Evolutionary conservation across 257 asterid species (phyloP), one percentile per base, ranked within the genome.

Genomic region (Capsicum chinense): DNA sequence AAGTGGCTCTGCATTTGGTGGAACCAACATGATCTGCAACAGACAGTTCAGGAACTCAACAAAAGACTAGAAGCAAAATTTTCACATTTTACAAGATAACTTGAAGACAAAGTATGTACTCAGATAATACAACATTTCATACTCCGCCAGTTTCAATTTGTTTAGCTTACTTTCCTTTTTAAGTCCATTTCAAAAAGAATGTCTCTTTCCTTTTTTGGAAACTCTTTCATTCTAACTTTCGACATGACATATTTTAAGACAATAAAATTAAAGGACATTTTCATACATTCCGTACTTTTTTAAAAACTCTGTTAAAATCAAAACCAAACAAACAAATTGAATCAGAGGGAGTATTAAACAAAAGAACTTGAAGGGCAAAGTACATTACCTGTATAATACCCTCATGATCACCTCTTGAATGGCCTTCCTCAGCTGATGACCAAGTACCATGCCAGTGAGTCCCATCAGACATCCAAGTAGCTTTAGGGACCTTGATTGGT

Each of bases 381-480:
- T 37, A 84, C 19, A 21, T 26, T 89, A 93, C 98, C 97, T 95
- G 99, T 85, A 95, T 94, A 71, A 95, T 95, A 56, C 98, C 98
- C 88, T 91, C 97, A 10, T 94, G 98, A 88, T 95, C 97, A 35
- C 97, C 97, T 86, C 89, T 88, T 0, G 98, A 89, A 81, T 95
- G 99, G 3, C 93, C 93, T 83, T 90, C 98, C 76, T 88, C 91
- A 0, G 88, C 91, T 0, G 97, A 92, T 14, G 93, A 74, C 99
- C 99, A 95, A 9, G 96, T 86, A 15, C 98, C 98, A 14, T 94
- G 98, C 99, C 99, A 95, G 12, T 92, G 94, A 83, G 93, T 93
- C 19, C 95, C 97, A 84, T 95, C 99, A 2, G 96, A 90, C 99
- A 94, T 95, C 99, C 98, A 95, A 56, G 96, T 94, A 39, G 98